Evolutionary conservation across 768 basidiomycete genomes (phyloP), one percentile per base, ranked within the genome.

Genomic region (Auricularia cornea): DNA sequence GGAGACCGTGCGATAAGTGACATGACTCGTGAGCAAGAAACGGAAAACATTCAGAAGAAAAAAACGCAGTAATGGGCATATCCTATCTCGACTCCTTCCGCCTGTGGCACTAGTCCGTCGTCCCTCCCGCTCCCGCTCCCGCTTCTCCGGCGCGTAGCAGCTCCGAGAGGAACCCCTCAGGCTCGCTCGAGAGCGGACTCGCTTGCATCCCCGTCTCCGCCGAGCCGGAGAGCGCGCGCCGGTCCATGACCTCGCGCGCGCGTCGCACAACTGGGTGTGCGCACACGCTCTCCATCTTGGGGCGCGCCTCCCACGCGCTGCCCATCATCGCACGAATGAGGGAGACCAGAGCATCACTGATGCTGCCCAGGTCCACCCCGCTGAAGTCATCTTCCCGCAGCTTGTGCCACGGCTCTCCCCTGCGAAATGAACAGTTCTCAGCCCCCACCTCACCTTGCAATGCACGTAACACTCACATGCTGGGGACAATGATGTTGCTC

Each of bases 401-500:
- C 66, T 89, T 86, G 70, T 97, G 95, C 97, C 97, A 99, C 1
- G 89, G 84, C 60, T 90, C 87, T 29, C 96, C 96, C 81, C 94
- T 94, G 72, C 54, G 71, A 70, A 65, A 63, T 67, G 64, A 70
- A 75, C 71, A 64, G 69, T 41, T 38, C 63, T 66, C 61, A 60
- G 31, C 62, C n/a, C 32, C 26, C 23, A n/a, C 14, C 14, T 23
- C 26, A 6, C 30, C 32, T 30, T n/a, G n/a, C 12, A 51, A 28
- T 23, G 33, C n/a, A n/a, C n/a, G 33, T n/a, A 44, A 66, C 62
- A 85, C 94, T 81, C 71, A 92, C 93, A 90, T 94, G 77, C 94
- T 94, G 75, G 97, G 97, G 56, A 99, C 92, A 60, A 97, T 85
- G 70, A 98, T 94, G 72, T 99, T 99, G 66, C 92, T 84, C 60